Evolutionary conservation across 768 basidiomycete species (phyloP), one percentile per base, ranked within the genome.

Genomic region (Psilocybe subaeruginosa): DNA sequence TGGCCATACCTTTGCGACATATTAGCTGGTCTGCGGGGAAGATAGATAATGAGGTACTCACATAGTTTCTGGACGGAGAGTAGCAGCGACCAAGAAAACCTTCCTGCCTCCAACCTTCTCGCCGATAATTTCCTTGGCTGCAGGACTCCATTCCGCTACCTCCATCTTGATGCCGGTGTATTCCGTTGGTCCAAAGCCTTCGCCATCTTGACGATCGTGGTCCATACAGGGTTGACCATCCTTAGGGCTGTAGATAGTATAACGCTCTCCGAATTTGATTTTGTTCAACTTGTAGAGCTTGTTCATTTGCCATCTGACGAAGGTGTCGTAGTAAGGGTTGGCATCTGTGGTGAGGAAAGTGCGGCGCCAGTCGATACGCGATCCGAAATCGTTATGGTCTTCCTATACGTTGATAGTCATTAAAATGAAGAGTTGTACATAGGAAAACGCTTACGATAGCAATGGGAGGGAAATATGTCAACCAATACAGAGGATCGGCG

Each of bases 221-320:
- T 99, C 97, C 97, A 99, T 99, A 72, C 97, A 99, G 0, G 97
- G 97, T 71, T 99, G 97, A 2, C 95, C 96, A 67, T 99, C 97
- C 75, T 98, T 98, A 2, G 95, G 95, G 65, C 93, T 96, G 83
- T 97, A 99, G 71, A 99, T 93, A 12, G 97, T 99, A 75, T 98
- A 97, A 47, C 97, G 89, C 76, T 97, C 92, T 52, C 97, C 97
- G 71, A 98, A 99, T 76, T 97, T 97, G 81, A 99, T 93, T 77
- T 95, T 96, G 35, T 91, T 91, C 50, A 95, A 81, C 46, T 78
- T 80, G 76, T 93, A 83, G 8, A 99, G 82, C 73, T 93, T 95
- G 81, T 97, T 98, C 75, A 95, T 88, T 72, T 99, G 97, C 97
- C 97, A 99, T 35, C 95, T 89, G 51, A 99, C 93, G 71, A 99